phyloP scores from a whole-genome alignment of 2,329 filamentous ascomycete genomes.

The Byssoonygena ceratinophila region DNA sequence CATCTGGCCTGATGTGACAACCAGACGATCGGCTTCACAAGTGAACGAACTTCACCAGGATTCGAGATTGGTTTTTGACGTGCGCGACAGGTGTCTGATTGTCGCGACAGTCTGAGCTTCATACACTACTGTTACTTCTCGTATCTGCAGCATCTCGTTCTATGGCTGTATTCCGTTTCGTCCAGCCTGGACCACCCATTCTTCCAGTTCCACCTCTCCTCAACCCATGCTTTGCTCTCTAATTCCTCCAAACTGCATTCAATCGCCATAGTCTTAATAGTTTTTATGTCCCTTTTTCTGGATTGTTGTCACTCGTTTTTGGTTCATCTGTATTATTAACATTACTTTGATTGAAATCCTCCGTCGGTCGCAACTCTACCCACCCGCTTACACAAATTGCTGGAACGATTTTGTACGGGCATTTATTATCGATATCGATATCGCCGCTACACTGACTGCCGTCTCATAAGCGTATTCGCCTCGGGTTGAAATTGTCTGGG shows the following conservation, averaged over 20 bases:
- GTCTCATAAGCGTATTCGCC: not conserved
- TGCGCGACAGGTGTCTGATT: constrained; percentile 1
- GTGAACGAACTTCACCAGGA: not conserved
- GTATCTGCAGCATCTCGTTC: constrained; percentile 1
- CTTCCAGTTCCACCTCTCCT: constrained; percentile 6
- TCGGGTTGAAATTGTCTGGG: not conserved
- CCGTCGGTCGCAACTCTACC: not conserved
- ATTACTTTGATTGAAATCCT: not conserved
- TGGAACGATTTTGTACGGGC: constrained; percentile 9
- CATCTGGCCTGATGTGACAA: constrained; percentile 11
- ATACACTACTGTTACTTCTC: not conserved
- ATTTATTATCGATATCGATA: not conserved
- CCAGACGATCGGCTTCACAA: constrained; percentile 1
- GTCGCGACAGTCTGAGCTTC: not conserved
- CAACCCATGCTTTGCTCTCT: constrained; percentile 1
- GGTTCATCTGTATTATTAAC: constrained; percentile 5
- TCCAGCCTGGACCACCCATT: constrained; percentile 9
- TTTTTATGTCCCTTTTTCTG: not conserved
- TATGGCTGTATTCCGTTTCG: constrained; percentile 8
- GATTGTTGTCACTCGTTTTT: constrained; percentile 8
- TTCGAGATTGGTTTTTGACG: not conserved
- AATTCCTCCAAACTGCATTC: not conserved
- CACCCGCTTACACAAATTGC: constrained; percentile 7
- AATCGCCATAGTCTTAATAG: not conserved
- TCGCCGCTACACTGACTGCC: not conserved